Evolutionary conservation across 163 green algal genomes (phyloP).

Genomic region (Prototheca wickerhamii): DNA sequence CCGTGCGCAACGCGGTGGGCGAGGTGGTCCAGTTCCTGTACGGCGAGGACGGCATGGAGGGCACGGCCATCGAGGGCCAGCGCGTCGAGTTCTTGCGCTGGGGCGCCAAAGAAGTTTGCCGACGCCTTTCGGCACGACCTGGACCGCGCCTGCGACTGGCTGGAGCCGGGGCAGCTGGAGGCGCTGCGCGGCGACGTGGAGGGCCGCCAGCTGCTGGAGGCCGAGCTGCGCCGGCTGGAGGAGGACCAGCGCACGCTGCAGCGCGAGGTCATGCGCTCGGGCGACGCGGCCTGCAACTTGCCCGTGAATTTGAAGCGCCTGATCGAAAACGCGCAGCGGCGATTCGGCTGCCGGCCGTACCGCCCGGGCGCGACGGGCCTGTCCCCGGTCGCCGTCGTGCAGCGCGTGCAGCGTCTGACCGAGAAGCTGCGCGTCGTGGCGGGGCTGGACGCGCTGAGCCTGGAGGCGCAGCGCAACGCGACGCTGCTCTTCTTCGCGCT

Average conservation of each 20-base stretch:
- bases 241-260: constrained; percentile 56
- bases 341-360: constrained; percentile 64
- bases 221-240: constrained; percentile 42
- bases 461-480: constrained; percentile 90
- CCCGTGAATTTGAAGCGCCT: constrained; percentile 88
- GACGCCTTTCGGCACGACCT: constrained; percentile 28
- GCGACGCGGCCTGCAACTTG: constrained; percentile 73
- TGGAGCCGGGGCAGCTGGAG: constrained; percentile 48
- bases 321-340: constrained; percentile 88
- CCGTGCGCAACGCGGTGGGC: constrained; percentile 82
- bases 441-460: constrained; percentile 68
- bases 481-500: constrained; percentile 87
- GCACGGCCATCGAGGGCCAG: constrained; percentile 83
- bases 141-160: constrained; percentile 51
- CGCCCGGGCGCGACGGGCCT: constrained; percentile 27
- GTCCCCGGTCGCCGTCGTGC: constrained; percentile 44
- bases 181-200: constrained; percentile 45
- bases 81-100: constrained; percentile 70
- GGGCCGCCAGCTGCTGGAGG: constrained; percentile 41
- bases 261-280: constrained; percentile 62
- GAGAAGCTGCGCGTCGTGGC: constrained; percentile 34
- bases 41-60: constrained; percentile 91
- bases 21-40: constrained; percentile 92
- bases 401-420: constrained; percentile 40
- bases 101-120: constrained; percentile 35